phyloP scores from a whole-genome alignment of 148 eudicot species.

The Diospyros lotus region DNA sequence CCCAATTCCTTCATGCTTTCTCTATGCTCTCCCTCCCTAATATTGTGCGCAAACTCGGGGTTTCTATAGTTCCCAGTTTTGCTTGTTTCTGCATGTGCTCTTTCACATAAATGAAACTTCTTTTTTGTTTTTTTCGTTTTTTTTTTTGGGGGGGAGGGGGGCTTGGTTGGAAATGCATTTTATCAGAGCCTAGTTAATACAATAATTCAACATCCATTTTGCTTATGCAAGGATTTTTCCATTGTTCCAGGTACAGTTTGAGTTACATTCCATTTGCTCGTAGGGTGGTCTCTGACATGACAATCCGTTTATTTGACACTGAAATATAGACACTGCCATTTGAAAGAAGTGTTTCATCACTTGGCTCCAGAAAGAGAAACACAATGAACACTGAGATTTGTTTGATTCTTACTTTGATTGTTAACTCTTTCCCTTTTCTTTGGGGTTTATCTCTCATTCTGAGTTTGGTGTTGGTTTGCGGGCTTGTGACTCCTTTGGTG shows the following conservation, averaged over 20 bases:
- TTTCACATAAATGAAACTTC: neutral
- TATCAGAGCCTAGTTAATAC: neutral
- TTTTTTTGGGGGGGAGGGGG: too few relatives aligned
- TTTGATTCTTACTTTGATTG: slow-evolving; percentile 8
- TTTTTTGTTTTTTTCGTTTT: too few relatives aligned
- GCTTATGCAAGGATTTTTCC: slow-evolving; percentile 1
- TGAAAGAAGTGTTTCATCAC: neutral
- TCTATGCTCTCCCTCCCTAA: neutral
- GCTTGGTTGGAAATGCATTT: neutral
- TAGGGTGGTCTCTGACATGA: slow-evolving; percentile 58
- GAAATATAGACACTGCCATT: slow-evolving; percentile 36
- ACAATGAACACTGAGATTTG: neutral
- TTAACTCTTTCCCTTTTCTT: neutral
- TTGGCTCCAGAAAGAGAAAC: too few relatives aligned
- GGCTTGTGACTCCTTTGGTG: neutral
- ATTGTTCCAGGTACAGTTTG: slow-evolving; percentile 75
- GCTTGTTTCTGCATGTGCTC: neutral
- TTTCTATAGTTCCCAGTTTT: neutral
- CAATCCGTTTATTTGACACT: slow-evolving; percentile 75
- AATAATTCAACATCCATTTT: neutral
- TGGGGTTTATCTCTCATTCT: neutral
- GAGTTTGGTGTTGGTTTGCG: neutral
- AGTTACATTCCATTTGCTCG: slow-evolving; percentile 92
- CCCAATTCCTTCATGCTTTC: slow-evolving; percentile 6
- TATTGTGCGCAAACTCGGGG: neutral